Percentiles rank a stretch among this genome's conserved stretches.
These are phyloP conservation scores for Keqinozyma sinolaborantium DNA, from an alignment of 1,139 yeast species.

Conservation along the genomic window DNA sequence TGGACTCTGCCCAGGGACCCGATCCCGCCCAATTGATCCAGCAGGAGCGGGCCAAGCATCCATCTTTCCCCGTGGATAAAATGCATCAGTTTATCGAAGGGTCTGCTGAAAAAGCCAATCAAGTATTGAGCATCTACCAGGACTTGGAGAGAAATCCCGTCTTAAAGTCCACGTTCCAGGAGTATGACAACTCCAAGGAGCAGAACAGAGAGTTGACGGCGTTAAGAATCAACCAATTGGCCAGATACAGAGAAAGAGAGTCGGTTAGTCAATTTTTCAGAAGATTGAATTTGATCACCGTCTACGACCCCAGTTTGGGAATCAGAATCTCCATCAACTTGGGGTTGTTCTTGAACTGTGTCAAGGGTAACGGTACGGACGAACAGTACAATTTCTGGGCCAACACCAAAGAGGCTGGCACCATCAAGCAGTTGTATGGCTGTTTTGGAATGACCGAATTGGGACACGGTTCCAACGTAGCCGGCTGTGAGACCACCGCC, in stretches of 20 bases:
- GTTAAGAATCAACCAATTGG: conserved; percentile 31
- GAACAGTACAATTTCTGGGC: conserved; percentile 42
- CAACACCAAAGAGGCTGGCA: conserved; percentile 31
- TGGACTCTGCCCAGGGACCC: conserved; percentile 18
- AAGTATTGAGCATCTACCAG: conserved; percentile 23
- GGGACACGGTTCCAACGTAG: conserved; percentile 48
- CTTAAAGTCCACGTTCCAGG: conserved; percentile 27
- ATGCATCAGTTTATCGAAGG: conserved; percentile 45
- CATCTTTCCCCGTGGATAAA: conserved; percentile 24
- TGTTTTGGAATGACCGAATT: conserved; percentile 50
- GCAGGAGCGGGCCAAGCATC: conserved; percentile 24
- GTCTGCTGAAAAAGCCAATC: conserved; percentile 25
- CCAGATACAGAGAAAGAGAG: conserved; percentile 38
- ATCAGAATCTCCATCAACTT: conserved; percentile 57
- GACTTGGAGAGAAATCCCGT: conserved; percentile 46
- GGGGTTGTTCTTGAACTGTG: conserved; percentile 66
- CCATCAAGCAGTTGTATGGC: conserved; percentile 38
- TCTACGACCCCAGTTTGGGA: conserved; percentile 58
- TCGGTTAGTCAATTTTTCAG: conserved; percentile 32
- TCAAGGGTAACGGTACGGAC: conserved; percentile 68
- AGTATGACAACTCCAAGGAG: conserved; percentile 35
- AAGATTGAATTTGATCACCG: conserved; percentile 52
- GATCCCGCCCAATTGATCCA: conserved; percentile 32
- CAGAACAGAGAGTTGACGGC: conserved; percentile 37
- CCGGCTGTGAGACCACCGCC: conserved; percentile 47